Evolutionary conservation across 1,139 yeast species (phyloP).

Genomic region (Taphrina confusa): DNA sequence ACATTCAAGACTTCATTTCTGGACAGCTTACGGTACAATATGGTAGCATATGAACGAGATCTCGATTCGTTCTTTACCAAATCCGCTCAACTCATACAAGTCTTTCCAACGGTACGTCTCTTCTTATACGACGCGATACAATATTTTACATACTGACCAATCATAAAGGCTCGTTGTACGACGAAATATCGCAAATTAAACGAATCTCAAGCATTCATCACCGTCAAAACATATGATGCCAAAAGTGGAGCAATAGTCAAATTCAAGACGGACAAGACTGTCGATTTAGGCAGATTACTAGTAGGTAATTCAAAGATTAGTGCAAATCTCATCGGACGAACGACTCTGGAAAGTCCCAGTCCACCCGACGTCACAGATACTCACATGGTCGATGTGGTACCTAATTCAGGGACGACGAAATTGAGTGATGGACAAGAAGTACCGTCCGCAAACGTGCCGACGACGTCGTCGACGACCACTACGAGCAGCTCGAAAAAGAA

Average conservation of each 20-base stretch:
- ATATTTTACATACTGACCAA: neutral
- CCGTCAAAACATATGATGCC: constrained; percentile 21
- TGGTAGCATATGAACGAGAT: constrained; percentile 29
- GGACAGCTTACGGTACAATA: neutral
- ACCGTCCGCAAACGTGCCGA: neutral
- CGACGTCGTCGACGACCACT: neutral
- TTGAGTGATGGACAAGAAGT: neutral
- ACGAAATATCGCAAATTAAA: constrained; percentile 14
- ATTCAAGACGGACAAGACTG: constrained; percentile 25
- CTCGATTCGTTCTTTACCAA: constrained; percentile 13
- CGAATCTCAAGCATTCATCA: constrained; percentile 17
- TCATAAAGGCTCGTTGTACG: constrained; percentile 12
- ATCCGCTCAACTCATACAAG: constrained; percentile 21
- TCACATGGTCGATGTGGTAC: neutral
- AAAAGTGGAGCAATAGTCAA: constrained; percentile 15
- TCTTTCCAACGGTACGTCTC: constrained; percentile 10
- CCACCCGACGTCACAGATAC: neutral
- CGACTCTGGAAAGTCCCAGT: neutral
- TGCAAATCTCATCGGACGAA: neutral
- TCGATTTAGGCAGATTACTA: constrained; percentile 23
- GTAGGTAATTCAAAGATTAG: constrained; percentile 17
- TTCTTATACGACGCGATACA: too few species aligned
- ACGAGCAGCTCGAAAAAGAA: constrained; percentile 9
- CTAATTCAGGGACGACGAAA: neutral
- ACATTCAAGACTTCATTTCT: too few species aligned